Base-by-base conservation (phyloP, 306 rosid species). In the Begonia masoniana region DNA sequence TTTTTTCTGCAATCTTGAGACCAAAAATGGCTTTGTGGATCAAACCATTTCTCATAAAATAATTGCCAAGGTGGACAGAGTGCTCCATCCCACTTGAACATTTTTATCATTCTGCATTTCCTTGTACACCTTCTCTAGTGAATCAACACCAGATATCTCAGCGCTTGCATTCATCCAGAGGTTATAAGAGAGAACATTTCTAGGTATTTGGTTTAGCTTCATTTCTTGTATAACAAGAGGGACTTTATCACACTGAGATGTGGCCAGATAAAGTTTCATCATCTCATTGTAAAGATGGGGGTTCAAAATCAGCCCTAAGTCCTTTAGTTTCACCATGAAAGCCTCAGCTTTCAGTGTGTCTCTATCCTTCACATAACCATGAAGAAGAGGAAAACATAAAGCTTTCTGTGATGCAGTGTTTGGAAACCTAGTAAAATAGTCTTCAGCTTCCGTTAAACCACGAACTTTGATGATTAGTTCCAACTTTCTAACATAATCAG, bases 31-130 rank as follows among this genome's bases (percentile, higher is more conserved):
- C 94, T 73, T 76, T 85, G 42, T 72, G 71, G 59, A 68, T 61
- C 23, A 68, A 62, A 10, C 85, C 85, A 2, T 78, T 79, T 64
- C 80, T 81, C 46, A 66, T 66, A 62, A 78, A 60, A 71, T 70
- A 61, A 74, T 62, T 23, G 95, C 95, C 13, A 85, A 54, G 45
- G 85, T 80, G 50, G 76, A 77, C 65, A 89, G 79, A 51, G 78
- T 89, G 66, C 97, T 89, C 95, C 95, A 89, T 63, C 97, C 94
- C 59, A 85, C 78, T 73, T 80, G 71, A 56, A 78, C 82, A 52
- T 67, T 71, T 47, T 36, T 55, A 62, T 85, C 91, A 57, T 56
- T 70, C 76, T 69, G 59, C 94, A 89, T 82, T 68, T 62, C 72
- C 62, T 67, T 72, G 54, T 66, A 78, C 66, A 78, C 83, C 65